These are phyloP conservation scores for Geopyxis carbonaria DNA, from an alignment of 495 filamentous ascomycete species.

Conservation along the genomic window DNA sequence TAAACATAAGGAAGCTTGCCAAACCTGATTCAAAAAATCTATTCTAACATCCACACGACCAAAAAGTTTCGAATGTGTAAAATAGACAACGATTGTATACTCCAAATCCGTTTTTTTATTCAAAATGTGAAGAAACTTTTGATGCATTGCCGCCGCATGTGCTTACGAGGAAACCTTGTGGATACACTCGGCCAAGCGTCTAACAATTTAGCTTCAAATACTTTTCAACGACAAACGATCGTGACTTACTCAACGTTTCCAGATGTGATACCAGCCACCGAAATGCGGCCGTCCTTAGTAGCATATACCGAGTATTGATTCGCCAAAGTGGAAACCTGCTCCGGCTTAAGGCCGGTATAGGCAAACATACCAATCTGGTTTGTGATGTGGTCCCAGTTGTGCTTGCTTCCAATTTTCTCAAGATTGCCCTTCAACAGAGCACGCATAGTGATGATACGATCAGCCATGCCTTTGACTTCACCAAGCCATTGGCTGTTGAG, in stretches of 20 bases:
- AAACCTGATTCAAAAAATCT: too few species aligned
- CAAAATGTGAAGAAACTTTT: too few species aligned
- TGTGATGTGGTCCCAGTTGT: conserved; percentile 97
- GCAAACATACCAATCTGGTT: conserved; percentile 99
- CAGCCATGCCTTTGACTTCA: conserved; percentile 97
- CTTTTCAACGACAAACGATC: not conserved
- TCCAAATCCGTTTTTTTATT: too few species aligned
- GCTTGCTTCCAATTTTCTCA: conserved; percentile 81
- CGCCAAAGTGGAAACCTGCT: conserved; percentile 82
- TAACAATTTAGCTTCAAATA: not conserved
- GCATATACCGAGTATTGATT: conserved; percentile 94
- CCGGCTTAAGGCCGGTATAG: conserved; percentile 81
- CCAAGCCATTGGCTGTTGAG: conserved; percentile 88
- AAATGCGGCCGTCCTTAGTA: conserved; percentile 93
- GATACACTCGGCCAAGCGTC: conserved; percentile 68
- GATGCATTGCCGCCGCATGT: too few species aligned
- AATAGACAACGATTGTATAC: too few species aligned
- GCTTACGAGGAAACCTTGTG: conserved; percentile 68
- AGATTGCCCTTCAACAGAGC: conserved; percentile 81
- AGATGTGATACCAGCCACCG: conserved; percentile 85
- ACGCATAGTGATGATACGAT: conserved; percentile 97
- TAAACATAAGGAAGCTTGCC: too few species aligned
- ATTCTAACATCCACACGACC: too few species aligned
- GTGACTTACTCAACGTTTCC: conserved; percentile 63
- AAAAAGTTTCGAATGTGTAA: too few species aligned